Conservation (phyloP, 768 basidiomycete genomes). For the Obba rivulosa region DNA sequence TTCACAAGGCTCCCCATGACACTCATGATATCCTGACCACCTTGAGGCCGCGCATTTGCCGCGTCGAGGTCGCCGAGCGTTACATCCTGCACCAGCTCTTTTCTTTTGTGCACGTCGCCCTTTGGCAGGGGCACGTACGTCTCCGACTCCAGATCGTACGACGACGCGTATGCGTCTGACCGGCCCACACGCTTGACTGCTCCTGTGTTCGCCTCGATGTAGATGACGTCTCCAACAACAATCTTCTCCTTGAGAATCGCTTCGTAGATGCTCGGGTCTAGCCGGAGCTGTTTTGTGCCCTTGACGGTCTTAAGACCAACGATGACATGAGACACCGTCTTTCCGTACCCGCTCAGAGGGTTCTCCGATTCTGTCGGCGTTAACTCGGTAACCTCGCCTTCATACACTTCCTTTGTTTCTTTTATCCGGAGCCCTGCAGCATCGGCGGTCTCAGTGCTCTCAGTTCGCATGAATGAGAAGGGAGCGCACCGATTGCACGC, state of each 20-base stretch:
- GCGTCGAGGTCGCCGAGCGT: constrained; percentile 94
- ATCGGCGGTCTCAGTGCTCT: neutral
- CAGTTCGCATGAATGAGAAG: neutral
- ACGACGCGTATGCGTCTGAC: constrained; percentile 95
- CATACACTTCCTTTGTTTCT: constrained; percentile 98
- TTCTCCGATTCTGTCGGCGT: constrained; percentile 97
- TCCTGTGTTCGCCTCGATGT: constrained; percentile 89
- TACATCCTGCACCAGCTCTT: constrained; percentile 93
- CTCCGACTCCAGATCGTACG: constrained; percentile 96
- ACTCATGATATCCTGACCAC: constrained; percentile 98
- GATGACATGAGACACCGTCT: constrained; percentile 97
- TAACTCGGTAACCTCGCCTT: constrained; percentile 96
- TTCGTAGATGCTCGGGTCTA: constrained; percentile 96
- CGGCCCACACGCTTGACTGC: constrained; percentile 97
- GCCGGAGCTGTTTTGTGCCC: constrained; percentile 85
- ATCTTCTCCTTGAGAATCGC: constrained; percentile 97
- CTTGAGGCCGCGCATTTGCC: constrained; percentile 92
- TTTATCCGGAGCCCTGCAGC: constrained; percentile 90
- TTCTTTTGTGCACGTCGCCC: constrained; percentile 93
- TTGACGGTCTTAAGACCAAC: constrained; percentile 88
- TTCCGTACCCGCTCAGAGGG: constrained; percentile 95
- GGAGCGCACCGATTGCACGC: constrained; percentile 82
- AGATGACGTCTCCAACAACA: constrained; percentile 93
- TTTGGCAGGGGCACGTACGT: constrained; percentile 98
- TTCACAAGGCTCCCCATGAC: constrained; percentile 92